These are phyloP conservation scores for Phanerodontia chrysosporium DNA, from an alignment of 768 basidiomycete genomes.

Conservation along the genomic window DNA sequence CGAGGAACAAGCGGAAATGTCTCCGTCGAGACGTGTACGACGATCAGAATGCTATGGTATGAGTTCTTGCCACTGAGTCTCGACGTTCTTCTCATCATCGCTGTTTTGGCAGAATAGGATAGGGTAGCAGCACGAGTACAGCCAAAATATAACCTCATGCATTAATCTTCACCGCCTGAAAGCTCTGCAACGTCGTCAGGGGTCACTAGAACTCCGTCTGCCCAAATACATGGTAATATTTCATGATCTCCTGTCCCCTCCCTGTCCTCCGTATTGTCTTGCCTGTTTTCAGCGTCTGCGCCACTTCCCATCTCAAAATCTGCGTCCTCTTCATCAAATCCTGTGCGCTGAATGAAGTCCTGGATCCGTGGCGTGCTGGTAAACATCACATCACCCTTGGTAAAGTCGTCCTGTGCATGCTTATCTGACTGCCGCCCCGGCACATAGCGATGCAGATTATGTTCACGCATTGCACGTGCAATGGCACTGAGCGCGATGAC, in stretches of 20 bases:
- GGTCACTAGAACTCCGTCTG: not conserved
- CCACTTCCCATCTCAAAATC: not conserved
- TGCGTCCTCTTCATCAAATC: not conserved
- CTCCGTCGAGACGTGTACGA: too few species aligned
- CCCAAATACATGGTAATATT: not conserved
- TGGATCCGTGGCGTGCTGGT: not conserved
- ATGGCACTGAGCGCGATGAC: not conserved
- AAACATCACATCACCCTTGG: not conserved
- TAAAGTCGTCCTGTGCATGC: conserved; percentile 1
- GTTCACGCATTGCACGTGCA: not conserved
- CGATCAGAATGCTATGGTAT: too few species aligned
- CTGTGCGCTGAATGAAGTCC: not conserved
- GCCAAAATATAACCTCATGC: too few species aligned
- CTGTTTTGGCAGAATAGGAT: too few species aligned
- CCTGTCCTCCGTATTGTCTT: not conserved
- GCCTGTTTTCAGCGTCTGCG: not conserved
- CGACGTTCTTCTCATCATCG: too few species aligned
- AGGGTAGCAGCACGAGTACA: too few species aligned
- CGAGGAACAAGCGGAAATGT: too few species aligned
- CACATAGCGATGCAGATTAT: not conserved
- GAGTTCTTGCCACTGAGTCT: too few species aligned
- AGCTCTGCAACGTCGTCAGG: too few species aligned
- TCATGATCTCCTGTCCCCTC: not conserved
- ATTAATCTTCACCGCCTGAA: too few species aligned
- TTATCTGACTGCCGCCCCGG: not conserved